Evolutionary conservation across 78 protist species (phyloP).

Genomic region (Dictyostelium intermedium): DNA sequence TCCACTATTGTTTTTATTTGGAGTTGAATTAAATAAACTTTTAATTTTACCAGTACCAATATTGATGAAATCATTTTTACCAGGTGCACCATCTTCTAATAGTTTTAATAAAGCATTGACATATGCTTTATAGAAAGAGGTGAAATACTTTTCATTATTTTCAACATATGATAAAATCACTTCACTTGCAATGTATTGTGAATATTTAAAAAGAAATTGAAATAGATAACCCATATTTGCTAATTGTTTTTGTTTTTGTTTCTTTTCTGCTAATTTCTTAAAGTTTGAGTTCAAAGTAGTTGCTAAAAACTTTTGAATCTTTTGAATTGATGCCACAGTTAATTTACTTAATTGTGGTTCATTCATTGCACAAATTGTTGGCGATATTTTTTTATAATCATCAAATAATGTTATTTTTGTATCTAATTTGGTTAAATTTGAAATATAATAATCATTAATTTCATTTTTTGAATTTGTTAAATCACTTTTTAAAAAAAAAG

Average conservation of each 20-base stretch:
- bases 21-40: background rate
- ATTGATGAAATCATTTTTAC: conserved; percentile 2
- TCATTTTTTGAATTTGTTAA: conserved; percentile 32
- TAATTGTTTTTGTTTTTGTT: conserved; percentile 8
- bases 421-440: conserved; percentile 28
- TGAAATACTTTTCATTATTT: conserved; percentile 34
- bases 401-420: conserved; percentile 65
- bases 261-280: conserved; percentile 45
- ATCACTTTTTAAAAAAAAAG: background rate
- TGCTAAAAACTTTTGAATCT: conserved; percentile 46
- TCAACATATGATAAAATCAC: conserved; percentile 44
- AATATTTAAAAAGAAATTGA: conserved; percentile 57
- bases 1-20: background rate
- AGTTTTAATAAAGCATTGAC: conserved; percentile 14
- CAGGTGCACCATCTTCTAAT: conserved; percentile 24
- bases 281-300: conserved; percentile 10
- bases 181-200: conserved; percentile 20
- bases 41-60: conserved; percentile 20
- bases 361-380: conserved; percentile 35
- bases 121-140: conserved; percentile 28
- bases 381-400: conserved; percentile 39
- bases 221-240: conserved; percentile 45
- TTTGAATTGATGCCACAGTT: conserved; percentile 49
- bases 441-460: conserved; percentile 25
- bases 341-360: conserved; percentile 73